phyloP scores from a whole-genome alignment of 768 basidiomycete genomes.

The Termitomyces sp. region DNA sequence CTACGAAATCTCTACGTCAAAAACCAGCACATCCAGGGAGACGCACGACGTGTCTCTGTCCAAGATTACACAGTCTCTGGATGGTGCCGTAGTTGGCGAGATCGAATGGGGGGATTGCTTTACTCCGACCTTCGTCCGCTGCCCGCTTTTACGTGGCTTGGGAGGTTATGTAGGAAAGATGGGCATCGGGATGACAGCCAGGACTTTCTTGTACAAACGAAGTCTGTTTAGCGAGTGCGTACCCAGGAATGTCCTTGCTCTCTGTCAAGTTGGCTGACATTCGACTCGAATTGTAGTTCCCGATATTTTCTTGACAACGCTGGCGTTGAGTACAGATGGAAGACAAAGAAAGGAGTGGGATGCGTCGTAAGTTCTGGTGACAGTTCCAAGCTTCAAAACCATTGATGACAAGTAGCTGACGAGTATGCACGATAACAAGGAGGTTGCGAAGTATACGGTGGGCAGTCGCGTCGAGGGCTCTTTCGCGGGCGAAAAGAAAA shows the following conservation, averaged over 20 bases:
- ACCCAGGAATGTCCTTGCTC: constrained; percentile 12
- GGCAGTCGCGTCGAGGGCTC: constrained; percentile 34
- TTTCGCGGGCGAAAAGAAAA: constrained; percentile 43
- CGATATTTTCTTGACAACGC: constrained; percentile 48
- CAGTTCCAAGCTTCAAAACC: not conserved
- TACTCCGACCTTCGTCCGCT: constrained; percentile 36
- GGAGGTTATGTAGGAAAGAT: constrained; percentile 19
- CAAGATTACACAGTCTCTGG: constrained; percentile 33
- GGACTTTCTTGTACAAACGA: constrained; percentile 38
- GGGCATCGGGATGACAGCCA: constrained; percentile 27
- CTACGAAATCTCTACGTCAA: constrained; percentile 40
- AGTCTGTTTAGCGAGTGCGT: constrained; percentile 34
- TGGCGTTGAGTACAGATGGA: constrained; percentile 47
- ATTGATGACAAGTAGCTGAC: constrained; percentile 27
- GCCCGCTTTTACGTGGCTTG: constrained; percentile 29
- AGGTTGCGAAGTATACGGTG: constrained; percentile 35
- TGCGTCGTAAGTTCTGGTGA: constrained; percentile 29
- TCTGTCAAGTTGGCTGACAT: not conserved
- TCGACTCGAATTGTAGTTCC: constrained; percentile 22
- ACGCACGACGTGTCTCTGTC: constrained; percentile 29
- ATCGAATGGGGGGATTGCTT: constrained; percentile 41
- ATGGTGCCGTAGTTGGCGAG: constrained; percentile 40
- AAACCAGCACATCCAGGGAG: constrained; percentile 12
- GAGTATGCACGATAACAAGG: constrained; percentile 27
- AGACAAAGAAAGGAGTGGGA: constrained; percentile 30